Conservation (phyloP, 1,284 basidiomycete genomes). For the Ganoderma meredithae region DNA sequence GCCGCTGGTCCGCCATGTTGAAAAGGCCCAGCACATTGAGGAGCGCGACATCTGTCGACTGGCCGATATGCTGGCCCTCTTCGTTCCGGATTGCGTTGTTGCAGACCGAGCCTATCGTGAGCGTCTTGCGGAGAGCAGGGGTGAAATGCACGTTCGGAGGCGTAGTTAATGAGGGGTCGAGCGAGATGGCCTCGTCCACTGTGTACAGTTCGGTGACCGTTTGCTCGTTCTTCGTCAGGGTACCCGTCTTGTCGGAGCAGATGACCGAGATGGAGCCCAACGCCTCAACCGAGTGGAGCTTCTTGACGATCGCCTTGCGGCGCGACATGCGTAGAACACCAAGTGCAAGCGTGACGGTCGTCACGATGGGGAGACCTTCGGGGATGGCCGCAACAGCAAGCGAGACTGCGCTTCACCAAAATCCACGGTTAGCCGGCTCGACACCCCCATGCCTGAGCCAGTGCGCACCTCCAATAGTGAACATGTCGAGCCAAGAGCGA, state of each 20-base stretch:
- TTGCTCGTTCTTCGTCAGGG: slow-evolving; percentile 95
- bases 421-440: slow-evolving; percentile 23
- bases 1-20: slow-evolving; percentile 74
- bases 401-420: slow-evolving; percentile 69
- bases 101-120: slow-evolving; percentile 75
- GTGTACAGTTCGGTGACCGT: slow-evolving; percentile 90
- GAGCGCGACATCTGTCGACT: slow-evolving; percentile 94
- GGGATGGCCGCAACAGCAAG: slow-evolving; percentile 97
- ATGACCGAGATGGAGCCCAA: slow-evolving; percentile 95
- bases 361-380: slow-evolving; percentile 96
- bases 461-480: slow-evolving; percentile 90
- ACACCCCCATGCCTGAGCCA: not conserved
- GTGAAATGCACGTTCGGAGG: slow-evolving; percentile 47
- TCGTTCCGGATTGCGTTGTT: slow-evolving; percentile 79
- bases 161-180: slow-evolving; percentile 58
- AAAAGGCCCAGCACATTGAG: slow-evolving; percentile 83
- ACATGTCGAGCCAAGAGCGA: slow-evolving; percentile 97
- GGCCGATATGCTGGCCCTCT: slow-evolving; percentile 82
- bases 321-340: slow-evolving; percentile 95
- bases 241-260: slow-evolving; percentile 98
- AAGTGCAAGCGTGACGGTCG: slow-evolving; percentile 94
- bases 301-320: slow-evolving; percentile 96
- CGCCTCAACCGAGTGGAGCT: slow-evolving; percentile 94
- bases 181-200: slow-evolving; percentile 80
- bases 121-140: slow-evolving; percentile 65